Conservation (phyloP, 352 stramenopile species). For the Phytophthora chlamydospora region DNA sequence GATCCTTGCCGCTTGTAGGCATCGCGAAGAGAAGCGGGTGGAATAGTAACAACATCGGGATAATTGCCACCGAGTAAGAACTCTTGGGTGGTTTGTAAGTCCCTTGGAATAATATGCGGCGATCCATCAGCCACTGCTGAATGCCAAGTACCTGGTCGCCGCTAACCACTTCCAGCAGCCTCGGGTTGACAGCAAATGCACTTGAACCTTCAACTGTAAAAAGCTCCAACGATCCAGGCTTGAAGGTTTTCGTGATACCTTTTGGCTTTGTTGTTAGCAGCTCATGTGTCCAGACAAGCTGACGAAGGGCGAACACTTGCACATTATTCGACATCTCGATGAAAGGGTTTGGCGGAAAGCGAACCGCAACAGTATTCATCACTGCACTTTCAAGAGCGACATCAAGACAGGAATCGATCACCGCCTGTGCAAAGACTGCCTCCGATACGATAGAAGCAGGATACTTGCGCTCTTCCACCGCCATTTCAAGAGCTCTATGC, state of each 20-base stretch:
- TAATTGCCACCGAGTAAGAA: slow-evolving; percentile 44
- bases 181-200: slow-evolving; percentile 23
- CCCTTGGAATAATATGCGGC: slow-evolving; percentile 23
- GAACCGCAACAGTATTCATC: slow-evolving; percentile 48
- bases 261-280: slow-evolving; percentile 1
- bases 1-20: neutral
- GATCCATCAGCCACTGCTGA: slow-evolving; percentile 32
- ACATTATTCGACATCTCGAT: slow-evolving; percentile 43
- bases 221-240: slow-evolving; percentile 3
- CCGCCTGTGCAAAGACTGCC: slow-evolving; percentile 50
- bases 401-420: slow-evolving; percentile 52
- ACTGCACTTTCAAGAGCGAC: slow-evolving; percentile 57
- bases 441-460: slow-evolving; percentile 47
- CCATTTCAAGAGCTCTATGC: slow-evolving; percentile 33
- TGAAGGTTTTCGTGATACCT: neutral
- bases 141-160: slow-evolving; percentile 6
- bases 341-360: slow-evolving; percentile 58
- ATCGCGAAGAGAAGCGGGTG: slow-evolving; percentile 29
- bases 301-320: slow-evolving; percentile 45
- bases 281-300: slow-evolving; percentile 33
- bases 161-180: slow-evolving; percentile 26
- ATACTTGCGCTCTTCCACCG: slow-evolving; percentile 39
- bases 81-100: slow-evolving; percentile 46
- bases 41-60: slow-evolving; percentile 34
- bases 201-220: slow-evolving; percentile 12